phyloP scores from a whole-genome alignment of 805 yeast species.

The Clavispora asparagi region DNA sequence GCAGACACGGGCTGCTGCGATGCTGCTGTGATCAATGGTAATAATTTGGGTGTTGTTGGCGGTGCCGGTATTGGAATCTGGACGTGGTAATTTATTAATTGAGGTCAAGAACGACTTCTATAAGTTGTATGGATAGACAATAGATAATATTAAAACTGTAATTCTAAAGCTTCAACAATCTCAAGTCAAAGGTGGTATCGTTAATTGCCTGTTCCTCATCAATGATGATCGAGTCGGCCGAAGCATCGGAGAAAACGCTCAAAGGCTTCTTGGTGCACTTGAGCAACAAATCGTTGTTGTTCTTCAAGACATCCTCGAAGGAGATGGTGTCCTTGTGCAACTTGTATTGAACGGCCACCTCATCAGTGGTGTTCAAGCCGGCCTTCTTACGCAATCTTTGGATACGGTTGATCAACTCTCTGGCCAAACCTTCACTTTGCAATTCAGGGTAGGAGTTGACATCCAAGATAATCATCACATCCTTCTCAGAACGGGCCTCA shows the following conservation, averaged over 20 bases:
- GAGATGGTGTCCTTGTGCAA: constrained; percentile 61
- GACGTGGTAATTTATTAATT: constrained; percentile 13
- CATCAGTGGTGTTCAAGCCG: constrained; percentile 92
- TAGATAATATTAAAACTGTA: background rate
- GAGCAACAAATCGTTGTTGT: constrained; percentile 62
- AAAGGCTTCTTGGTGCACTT: constrained; percentile 73
- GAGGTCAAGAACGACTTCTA: background rate
- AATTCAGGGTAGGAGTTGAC: constrained; percentile 82
- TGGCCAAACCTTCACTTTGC: constrained; percentile 89
- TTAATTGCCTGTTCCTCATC: constrained; percentile 81
- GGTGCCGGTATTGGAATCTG: constrained; percentile 78
- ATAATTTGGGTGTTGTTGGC: constrained; percentile 48
- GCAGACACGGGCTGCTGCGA: constrained; percentile 87
- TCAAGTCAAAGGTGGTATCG: constrained; percentile 72
- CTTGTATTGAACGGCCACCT: constrained; percentile 79
- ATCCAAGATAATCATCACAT: constrained; percentile 85
- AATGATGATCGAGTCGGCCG: constrained; percentile 43
- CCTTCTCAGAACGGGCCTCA: constrained; percentile 84
- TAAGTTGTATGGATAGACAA: background rate
- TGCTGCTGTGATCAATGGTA: constrained; percentile 21
- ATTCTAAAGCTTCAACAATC: constrained; percentile 60
- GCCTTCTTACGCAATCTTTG: constrained; percentile 97
- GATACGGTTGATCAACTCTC: constrained; percentile 94
- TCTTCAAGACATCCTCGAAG: constrained; percentile 54
- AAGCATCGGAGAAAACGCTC: constrained; percentile 40